A percentile compares a stretch with the other conserved stretches of the same genome.
Evolutionary conservation across 2,329 filamentous ascomycete genomes (phyloP).

Genomic region (Fusarium foetens): DNA sequence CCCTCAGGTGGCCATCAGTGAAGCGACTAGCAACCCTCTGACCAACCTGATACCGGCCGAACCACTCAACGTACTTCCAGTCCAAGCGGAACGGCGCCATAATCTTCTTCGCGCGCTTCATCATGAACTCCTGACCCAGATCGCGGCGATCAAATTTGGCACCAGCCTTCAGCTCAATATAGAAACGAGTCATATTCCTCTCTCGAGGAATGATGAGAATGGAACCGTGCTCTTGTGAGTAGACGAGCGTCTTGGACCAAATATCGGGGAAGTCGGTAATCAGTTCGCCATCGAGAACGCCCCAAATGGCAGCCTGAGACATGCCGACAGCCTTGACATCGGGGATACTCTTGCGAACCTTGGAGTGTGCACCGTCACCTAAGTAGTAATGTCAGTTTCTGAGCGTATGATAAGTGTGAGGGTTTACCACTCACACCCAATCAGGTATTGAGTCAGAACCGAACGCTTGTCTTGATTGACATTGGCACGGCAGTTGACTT

Average conservation of each 20-base stretch:
- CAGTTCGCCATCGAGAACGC: slow-evolving; percentile 75
- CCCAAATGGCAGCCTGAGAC: slow-evolving; percentile 70
- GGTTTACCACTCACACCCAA: slow-evolving; percentile 67
- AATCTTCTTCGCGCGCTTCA: slow-evolving; percentile 71
- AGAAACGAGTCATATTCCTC: slow-evolving; percentile 75
- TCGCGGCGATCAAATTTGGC: slow-evolving; percentile 53
- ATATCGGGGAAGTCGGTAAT: slow-evolving; percentile 79
- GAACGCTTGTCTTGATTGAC: slow-evolving; percentile 61
- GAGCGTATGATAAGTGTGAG: neutral
- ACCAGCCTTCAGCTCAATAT: slow-evolving; percentile 65
- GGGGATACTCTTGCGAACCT: slow-evolving; percentile 72
- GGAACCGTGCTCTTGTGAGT: slow-evolving; percentile 73
- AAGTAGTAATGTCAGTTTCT: slow-evolving; percentile 14
- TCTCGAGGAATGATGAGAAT: slow-evolving; percentile 80
- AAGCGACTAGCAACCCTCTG: slow-evolving; percentile 78
- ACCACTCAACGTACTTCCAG: slow-evolving; percentile 74
- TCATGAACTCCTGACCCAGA: slow-evolving; percentile 73
- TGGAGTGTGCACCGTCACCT: slow-evolving; percentile 77
- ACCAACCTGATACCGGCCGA: slow-evolving; percentile 76
- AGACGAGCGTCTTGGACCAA: slow-evolving; percentile 78
- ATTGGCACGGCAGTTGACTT: slow-evolving; percentile 63
- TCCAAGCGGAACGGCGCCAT: slow-evolving; percentile 66
- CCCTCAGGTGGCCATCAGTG: slow-evolving; percentile 67
- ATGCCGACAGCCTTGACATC: slow-evolving; percentile 64
- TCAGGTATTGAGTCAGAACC: slow-evolving; percentile 70